These are phyloP conservation scores for Brettanomyces nanus DNA, from an alignment of 805 yeast species.

Conservation along the genomic window DNA sequence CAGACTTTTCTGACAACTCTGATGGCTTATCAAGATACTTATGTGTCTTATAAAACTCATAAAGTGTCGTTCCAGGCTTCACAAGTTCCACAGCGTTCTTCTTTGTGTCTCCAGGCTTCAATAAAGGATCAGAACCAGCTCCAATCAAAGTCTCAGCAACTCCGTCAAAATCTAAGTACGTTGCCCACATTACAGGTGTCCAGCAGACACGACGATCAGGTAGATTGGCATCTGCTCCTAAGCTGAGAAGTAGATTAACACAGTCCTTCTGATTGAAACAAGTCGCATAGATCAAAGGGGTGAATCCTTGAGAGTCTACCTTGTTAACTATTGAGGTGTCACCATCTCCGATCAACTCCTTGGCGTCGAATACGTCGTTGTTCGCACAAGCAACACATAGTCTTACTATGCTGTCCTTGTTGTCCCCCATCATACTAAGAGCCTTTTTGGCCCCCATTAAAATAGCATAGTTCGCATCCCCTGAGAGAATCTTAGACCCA, in stretches of 20 bases:
- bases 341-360: constrained; percentile 20
- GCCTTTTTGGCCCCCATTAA: constrained; percentile 31
- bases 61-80: constrained; percentile 46
- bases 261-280: constrained; percentile 42
- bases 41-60: constrained; percentile 51
- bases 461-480: constrained; percentile 25
- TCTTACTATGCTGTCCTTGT: constrained; percentile 23
- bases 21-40: constrained; percentile 25
- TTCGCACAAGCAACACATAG: constrained; percentile 32
- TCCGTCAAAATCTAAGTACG: constrained; percentile 48
- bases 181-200: constrained; percentile 85
- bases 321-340: constrained; percentile 16
- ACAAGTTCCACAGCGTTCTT: constrained; percentile 53
- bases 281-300: constrained; percentile 45
- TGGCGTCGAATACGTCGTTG: constrained; percentile 26
- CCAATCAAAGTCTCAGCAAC: constrained; percentile 51
- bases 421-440: constrained; percentile 20
- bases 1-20: constrained; percentile 3
- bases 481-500: constrained; percentile 9
- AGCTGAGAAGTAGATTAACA: constrained; percentile 38
- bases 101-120: constrained; percentile 21
- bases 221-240: constrained; percentile 40
- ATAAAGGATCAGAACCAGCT: constrained; percentile 55
- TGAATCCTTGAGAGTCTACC: constrained; percentile 33
- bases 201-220: constrained; percentile 43